These are phyloP conservation scores for Phytophthora kernoviae DNA, from an alignment of 352 stramenopile genomes.

Conservation along the genomic window DNA sequence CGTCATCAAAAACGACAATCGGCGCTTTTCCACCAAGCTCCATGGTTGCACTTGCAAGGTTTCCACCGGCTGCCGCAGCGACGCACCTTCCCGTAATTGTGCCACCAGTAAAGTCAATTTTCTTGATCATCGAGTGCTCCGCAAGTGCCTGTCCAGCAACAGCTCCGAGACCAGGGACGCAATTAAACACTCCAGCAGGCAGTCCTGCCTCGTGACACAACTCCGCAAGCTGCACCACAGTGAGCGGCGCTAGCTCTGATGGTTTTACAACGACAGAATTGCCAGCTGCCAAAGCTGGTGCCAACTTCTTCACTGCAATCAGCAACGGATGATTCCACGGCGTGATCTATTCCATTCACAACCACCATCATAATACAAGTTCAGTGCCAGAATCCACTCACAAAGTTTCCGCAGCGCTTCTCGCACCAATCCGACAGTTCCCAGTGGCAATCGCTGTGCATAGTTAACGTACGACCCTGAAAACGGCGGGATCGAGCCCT, in stretches of 20 bases:
- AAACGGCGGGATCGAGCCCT: constrained; percentile 73
- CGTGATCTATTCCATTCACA: constrained; percentile 52
- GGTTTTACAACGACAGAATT: constrained; percentile 89
- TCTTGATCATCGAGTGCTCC: constrained; percentile 45
- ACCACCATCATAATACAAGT: not conserved
- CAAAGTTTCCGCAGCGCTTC: not conserved
- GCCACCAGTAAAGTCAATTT: constrained; percentile 63
- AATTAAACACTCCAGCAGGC: constrained; percentile 55
- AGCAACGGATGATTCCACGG: constrained; percentile 86
- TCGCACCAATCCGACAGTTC: constrained; percentile 57
- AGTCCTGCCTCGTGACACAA: constrained; percentile 43
- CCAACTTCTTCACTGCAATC: constrained; percentile 79
- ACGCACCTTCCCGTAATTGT: constrained; percentile 44
- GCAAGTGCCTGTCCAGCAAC: constrained; percentile 42
- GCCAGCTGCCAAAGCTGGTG: constrained; percentile 67
- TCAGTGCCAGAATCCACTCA: not conserved
- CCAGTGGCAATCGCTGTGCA: constrained; percentile 57
- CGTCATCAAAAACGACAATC: constrained; percentile 67
- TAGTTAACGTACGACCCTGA: constrained; percentile 61
- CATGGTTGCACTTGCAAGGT: constrained; percentile 58
- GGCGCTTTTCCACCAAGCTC: constrained; percentile 78
- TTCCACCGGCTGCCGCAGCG: constrained; percentile 39
- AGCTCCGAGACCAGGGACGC: constrained; percentile 41
- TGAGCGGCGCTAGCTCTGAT: constrained; percentile 79
- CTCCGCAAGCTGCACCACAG: constrained; percentile 50